A percentile compares a stretch with the other conserved stretches of the same genome.
phyloP scores from a whole-genome alignment of 257 asterid genomes.

The Jaltomata sinuosa region DNA sequence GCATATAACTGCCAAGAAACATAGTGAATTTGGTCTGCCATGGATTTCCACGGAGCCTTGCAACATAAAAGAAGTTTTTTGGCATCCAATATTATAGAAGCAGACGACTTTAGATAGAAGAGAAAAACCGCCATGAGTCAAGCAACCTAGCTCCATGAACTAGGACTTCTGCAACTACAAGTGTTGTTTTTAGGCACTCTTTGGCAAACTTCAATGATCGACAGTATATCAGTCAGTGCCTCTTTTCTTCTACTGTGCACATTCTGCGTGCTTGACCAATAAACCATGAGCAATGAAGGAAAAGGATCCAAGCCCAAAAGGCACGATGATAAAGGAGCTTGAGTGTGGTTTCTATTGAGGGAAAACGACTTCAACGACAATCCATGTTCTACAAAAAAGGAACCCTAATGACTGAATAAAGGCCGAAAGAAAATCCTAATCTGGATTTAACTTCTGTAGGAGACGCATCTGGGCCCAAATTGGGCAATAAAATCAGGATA shows the following conservation, averaged over 20 bases:
- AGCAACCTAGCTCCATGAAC: not conserved
- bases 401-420: not conserved
- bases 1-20: not conserved
- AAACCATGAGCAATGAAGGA: not conserved
- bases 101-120: not conserved
- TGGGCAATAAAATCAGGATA: not conserved
- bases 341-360: not conserved
- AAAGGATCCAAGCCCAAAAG: not conserved
- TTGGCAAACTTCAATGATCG: not conserved
- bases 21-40: not conserved
- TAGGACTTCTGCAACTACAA: not conserved
- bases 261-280: not conserved
- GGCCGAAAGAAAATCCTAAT: not conserved
- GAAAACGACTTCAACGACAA: not conserved
- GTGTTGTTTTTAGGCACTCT: not conserved
- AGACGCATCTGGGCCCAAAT: not conserved
- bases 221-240: not conserved
- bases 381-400: not conserved
- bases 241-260: not conserved
- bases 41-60: not conserved
- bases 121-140: not conserved
- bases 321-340: not conserved
- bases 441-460: not conserved
- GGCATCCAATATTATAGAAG: not conserved
- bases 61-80: not conserved